Percentiles rank a stretch among this genome's conserved stretches.
These are phyloP conservation scores for Fistulinella prunicolor DNA, from an alignment of 768 basidiomycete species.

Conservation along the genomic window DNA sequence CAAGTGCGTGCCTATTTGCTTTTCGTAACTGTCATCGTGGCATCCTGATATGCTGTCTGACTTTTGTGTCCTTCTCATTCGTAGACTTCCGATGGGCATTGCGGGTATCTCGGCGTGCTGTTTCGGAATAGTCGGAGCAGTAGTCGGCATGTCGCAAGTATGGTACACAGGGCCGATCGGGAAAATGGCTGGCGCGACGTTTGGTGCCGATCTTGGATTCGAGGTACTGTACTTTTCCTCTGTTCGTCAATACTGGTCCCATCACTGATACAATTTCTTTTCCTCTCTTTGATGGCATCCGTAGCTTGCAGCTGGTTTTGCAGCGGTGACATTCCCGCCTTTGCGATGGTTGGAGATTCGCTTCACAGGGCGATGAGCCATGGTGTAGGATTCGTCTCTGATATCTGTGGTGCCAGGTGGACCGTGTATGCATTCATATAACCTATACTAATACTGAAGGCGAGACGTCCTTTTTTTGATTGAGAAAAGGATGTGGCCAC, in stretches of 20 bases:
- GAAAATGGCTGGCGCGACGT: slow-evolving; percentile 36
- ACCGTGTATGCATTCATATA: too few relatives aligned
- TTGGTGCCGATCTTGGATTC: slow-evolving; percentile 54
- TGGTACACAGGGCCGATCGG: slow-evolving; percentile 55
- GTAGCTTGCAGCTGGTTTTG: slow-evolving; percentile 44
- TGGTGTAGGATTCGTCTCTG: too few relatives aligned
- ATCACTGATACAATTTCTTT: background rate
- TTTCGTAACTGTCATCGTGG: background rate
- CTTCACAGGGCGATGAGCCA: slow-evolving; percentile 35
- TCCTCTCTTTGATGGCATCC: background rate
- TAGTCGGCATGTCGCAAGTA: slow-evolving; percentile 51
- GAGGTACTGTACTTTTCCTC: slow-evolving; percentile 33
- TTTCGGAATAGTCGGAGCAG: slow-evolving; percentile 47
- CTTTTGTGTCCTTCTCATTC: too few relatives aligned
- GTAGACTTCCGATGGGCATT: slow-evolving; percentile 45
- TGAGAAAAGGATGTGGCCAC: too few relatives aligned
- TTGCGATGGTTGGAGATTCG: slow-evolving; percentile 49
- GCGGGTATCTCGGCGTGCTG: slow-evolving; percentile 47
- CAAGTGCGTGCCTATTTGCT: slow-evolving; percentile 26
- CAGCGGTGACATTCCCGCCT: slow-evolving; percentile 46
- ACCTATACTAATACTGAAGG: too few relatives aligned
- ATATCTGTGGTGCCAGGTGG: too few relatives aligned
- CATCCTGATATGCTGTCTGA: background rate
- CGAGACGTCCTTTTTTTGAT: too few relatives aligned
- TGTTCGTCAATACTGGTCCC: background rate